These are phyloP conservation scores for Keithomyces neogunnii DNA, from an alignment of 2,329 filamentous ascomycete genomes.

Conservation along the genomic window DNA sequence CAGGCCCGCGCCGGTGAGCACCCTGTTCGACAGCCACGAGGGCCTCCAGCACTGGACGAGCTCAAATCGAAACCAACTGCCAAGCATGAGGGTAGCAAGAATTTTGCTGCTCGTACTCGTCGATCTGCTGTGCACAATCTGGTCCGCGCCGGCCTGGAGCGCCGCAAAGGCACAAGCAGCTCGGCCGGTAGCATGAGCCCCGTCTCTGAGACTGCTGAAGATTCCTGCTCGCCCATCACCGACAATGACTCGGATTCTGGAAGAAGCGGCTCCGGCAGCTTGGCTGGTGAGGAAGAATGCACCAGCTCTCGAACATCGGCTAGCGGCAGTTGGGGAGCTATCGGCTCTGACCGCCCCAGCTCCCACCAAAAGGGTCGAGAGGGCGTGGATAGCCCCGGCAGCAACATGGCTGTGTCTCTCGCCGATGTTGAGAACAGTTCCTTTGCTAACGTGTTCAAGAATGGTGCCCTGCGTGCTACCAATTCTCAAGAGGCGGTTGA, in stretches of 20 bases:
- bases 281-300: slow-evolving; percentile 62
- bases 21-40: slow-evolving; percentile 84
- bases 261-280: slow-evolving; percentile 68
- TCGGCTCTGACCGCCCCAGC: slow-evolving; percentile 76
- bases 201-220: slow-evolving; percentile 69
- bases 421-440: slow-evolving; percentile 47
- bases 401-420: slow-evolving; percentile 32
- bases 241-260: slow-evolving; percentile 70
- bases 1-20: slow-evolving; percentile 92
- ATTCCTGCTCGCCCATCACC: slow-evolving; percentile 56
- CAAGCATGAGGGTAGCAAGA: slow-evolving; percentile 93
- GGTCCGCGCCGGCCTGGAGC: slow-evolving; percentile 79
- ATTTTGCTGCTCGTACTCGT: slow-evolving; percentile 88
- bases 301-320: slow-evolving; percentile 70
- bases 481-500: slow-evolving; percentile 46
- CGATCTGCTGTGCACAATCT: slow-evolving; percentile 88
- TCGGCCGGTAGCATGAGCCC: slow-evolving; percentile 76
- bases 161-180: slow-evolving; percentile 68
- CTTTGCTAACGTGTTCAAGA: slow-evolving; percentile 60
- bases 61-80: slow-evolving; percentile 81
- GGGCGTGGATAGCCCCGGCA: slow-evolving; percentile 58
- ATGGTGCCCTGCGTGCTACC: slow-evolving; percentile 40
- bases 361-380: slow-evolving; percentile 57
- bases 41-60: slow-evolving; percentile 86
- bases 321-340: slow-evolving; percentile 67